Percentiles rank a stretch among this genome's conserved stretches.
Evolutionary conservation across 2,329 filamentous ascomycete species (phyloP).

Genomic region (Scedosporium apiospermum): DNA sequence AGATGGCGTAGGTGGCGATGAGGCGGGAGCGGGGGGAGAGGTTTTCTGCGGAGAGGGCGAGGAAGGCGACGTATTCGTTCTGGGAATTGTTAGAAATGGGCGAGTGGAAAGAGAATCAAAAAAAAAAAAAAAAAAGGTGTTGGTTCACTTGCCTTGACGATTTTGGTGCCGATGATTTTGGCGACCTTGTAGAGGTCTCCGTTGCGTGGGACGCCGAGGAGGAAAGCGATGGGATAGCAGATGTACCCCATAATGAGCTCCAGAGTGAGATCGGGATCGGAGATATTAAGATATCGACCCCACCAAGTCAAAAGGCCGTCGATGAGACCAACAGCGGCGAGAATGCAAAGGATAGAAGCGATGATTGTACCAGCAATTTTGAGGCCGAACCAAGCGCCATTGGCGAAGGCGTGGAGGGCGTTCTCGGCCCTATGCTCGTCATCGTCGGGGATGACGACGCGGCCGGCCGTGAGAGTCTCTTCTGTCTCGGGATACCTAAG

Average conservation of each 20-base stretch:
- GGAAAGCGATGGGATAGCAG: slow-evolving; percentile 68
- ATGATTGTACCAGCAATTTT: slow-evolving; percentile 81
- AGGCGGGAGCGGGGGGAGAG: slow-evolving; percentile 64
- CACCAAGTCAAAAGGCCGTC: slow-evolving; percentile 78
- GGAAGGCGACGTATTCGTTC: slow-evolving; percentile 76
- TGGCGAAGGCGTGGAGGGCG: slow-evolving; percentile 73
- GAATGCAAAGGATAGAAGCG: slow-evolving; percentile 71
- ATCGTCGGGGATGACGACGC: slow-evolving; percentile 72
- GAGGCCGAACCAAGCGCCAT: slow-evolving; percentile 75
- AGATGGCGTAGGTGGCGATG: slow-evolving; percentile 80
- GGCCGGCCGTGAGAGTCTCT: slow-evolving; percentile 71
- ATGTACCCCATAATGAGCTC: slow-evolving; percentile 69
- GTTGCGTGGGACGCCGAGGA: slow-evolving; percentile 66
- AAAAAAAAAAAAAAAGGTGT: slow-evolving; percentile 1
- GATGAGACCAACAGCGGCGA: slow-evolving; percentile 63
- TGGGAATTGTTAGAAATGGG: slow-evolving; percentile 10
- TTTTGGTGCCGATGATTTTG: slow-evolving; percentile 73
- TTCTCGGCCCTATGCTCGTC: slow-evolving; percentile 70
- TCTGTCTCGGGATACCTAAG: slow-evolving; percentile 83
- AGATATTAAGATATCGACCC: slow-evolving; percentile 69
- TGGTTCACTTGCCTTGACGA: slow-evolving; percentile 46
- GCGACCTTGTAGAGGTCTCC: slow-evolving; percentile 62
- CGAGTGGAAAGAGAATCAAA: neutral
- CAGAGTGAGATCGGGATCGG: slow-evolving; percentile 51
- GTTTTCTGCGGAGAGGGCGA: slow-evolving; percentile 41